A percentile compares a stretch with the other conserved stretches of the same genome.
Evolutionary conservation across 352 stramenopile species (phyloP).

Genomic region (Pythium dissotocum): DNA sequence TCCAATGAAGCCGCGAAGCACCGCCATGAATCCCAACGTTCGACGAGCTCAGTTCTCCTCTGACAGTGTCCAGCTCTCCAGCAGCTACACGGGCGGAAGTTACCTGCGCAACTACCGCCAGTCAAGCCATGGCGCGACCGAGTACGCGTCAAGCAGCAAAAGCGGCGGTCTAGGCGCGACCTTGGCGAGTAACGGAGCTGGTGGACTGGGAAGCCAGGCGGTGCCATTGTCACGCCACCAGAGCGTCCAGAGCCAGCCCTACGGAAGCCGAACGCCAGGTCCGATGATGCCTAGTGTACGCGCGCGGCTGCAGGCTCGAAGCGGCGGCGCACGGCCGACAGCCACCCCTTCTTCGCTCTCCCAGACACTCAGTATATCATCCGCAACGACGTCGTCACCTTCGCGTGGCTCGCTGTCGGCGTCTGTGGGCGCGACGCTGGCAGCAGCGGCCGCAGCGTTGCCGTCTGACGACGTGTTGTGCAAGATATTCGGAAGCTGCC

Average conservation of each 20-base stretch:
- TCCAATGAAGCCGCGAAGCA: slow-evolving; percentile 2
- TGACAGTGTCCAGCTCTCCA: slow-evolving; percentile 5
- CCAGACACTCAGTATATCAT: slow-evolving; percentile 1
- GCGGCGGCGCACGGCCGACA: slow-evolving; percentile 6
- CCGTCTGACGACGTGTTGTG: slow-evolving; percentile 27
- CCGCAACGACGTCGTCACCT: slow-evolving; percentile 19
- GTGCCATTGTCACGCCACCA: slow-evolving; percentile 9
- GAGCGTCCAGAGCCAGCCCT: slow-evolving; percentile 22
- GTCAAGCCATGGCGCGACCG: slow-evolving; percentile 12
- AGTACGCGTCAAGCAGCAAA: not conserved
- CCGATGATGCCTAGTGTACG: slow-evolving; percentile 2
- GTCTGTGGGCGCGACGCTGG: not conserved
- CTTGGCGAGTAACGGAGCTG: not conserved
- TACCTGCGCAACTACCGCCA: slow-evolving; percentile 18
- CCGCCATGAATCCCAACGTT: not conserved
- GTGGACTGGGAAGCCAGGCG: not conserved
- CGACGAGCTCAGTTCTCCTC: slow-evolving; percentile 9
- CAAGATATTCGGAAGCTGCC: slow-evolving; percentile 23
- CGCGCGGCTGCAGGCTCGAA: slow-evolving; percentile 3
- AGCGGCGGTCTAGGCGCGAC: not conserved
- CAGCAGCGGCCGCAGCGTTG: slow-evolving; percentile 11
- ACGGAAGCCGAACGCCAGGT: not conserved
- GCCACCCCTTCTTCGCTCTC: slow-evolving; percentile 7
- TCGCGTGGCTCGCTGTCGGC: slow-evolving; percentile 7
- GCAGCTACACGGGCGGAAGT: slow-evolving; percentile 12